A percentile compares a stretch with the other conserved stretches of the same genome.
These are phyloP conservation scores for Cladorrhinum sp. DNA, from an alignment of 2,329 filamentous ascomycete genomes.

Conservation along the genomic window DNA sequence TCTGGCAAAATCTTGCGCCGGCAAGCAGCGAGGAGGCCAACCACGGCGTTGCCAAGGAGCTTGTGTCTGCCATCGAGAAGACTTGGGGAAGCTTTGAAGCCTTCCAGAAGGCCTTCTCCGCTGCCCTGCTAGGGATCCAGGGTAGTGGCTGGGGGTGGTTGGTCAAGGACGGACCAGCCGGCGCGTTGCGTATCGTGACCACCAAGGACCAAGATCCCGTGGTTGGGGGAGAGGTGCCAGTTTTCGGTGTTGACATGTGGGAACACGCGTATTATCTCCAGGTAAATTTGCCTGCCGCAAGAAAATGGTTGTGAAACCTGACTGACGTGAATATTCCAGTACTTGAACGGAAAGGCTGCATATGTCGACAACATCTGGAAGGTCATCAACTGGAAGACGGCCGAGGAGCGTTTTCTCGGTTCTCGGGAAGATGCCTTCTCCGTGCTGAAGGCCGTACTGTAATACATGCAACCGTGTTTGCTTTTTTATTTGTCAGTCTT, in stretches of 20 bases:
- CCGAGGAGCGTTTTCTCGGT: slow-evolving; percentile 59
- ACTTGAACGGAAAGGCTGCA: slow-evolving; percentile 70
- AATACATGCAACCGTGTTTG: slow-evolving; percentile 13
- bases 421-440: slow-evolving; percentile 45
- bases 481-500: not conserved
- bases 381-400: slow-evolving; percentile 73
- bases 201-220: slow-evolving; percentile 87
- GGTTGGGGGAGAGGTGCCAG: slow-evolving; percentile 59
- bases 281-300: slow-evolving; percentile 39
- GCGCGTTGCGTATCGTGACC: slow-evolving; percentile 65
- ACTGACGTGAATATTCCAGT: slow-evolving; percentile 48
- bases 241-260: slow-evolving; percentile 87
- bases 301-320: not conserved
- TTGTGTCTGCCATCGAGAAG: slow-evolving; percentile 58
- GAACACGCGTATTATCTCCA: slow-evolving; percentile 90
- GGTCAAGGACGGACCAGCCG: slow-evolving; percentile 56
- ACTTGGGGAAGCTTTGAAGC: slow-evolving; percentile 66
- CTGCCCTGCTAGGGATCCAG: slow-evolving; percentile 67
- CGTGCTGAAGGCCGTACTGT: slow-evolving; percentile 42
- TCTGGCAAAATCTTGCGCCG: slow-evolving; percentile 70
- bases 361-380: slow-evolving; percentile 77
- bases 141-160: slow-evolving; percentile 90
- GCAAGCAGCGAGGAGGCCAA: slow-evolving; percentile 56
- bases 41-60: slow-evolving; percentile 51
- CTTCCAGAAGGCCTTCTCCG: slow-evolving; percentile 65